Percentiles rank a stretch among this genome's conserved stretches.
Evolutionary conservation across 805 yeast genomes (phyloP).

Genomic region (Candida argentea): DNA sequence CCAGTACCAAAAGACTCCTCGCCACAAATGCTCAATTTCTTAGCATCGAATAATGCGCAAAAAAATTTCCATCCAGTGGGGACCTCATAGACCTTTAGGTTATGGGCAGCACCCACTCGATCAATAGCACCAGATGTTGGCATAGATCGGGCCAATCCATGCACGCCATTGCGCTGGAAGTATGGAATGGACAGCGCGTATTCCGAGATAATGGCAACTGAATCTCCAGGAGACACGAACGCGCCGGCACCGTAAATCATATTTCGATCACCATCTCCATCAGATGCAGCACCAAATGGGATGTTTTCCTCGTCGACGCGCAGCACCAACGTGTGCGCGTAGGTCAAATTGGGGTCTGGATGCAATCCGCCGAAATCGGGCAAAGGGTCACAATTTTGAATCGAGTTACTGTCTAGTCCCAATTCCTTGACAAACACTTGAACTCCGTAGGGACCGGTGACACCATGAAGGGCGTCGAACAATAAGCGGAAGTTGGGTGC

Average conservation of each 20-base stretch:
- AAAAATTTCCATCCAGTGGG: slow-evolving; percentile 99
- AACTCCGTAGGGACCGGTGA: slow-evolving; percentile 92
- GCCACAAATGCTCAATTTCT: slow-evolving; percentile 91
- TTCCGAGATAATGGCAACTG: slow-evolving; percentile 95
- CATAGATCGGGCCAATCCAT: slow-evolving; percentile 95
- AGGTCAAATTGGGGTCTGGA: slow-evolving; percentile 96
- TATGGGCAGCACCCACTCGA: slow-evolving; percentile 72
- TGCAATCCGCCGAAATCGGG: slow-evolving; percentile 97
- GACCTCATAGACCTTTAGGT: slow-evolving; percentile 76
- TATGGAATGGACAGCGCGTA: slow-evolving; percentile 87
- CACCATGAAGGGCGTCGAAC: slow-evolving; percentile 90
- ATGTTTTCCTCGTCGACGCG: slow-evolving; percentile 74
- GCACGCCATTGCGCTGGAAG: slow-evolving; percentile 72
- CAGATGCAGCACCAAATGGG: slow-evolving; percentile 97
- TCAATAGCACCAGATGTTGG: slow-evolving; percentile 95
- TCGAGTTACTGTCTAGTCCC: slow-evolving; percentile 56
- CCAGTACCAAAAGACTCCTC: slow-evolving; percentile 99
- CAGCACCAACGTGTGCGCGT: slow-evolving; percentile 79
- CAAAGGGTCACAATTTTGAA: slow-evolving; percentile 72
- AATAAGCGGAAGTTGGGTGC: slow-evolving; percentile 55
- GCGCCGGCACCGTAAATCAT: slow-evolving; percentile 95
- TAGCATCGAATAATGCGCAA: slow-evolving; percentile 89
- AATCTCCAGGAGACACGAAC: slow-evolving; percentile 96
- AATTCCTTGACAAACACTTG: slow-evolving; percentile 78
- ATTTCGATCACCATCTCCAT: slow-evolving; percentile 98